Base-by-base conservation (phyloP, 768 basidiomycete species). In the Mrakia blollopis region DNA sequence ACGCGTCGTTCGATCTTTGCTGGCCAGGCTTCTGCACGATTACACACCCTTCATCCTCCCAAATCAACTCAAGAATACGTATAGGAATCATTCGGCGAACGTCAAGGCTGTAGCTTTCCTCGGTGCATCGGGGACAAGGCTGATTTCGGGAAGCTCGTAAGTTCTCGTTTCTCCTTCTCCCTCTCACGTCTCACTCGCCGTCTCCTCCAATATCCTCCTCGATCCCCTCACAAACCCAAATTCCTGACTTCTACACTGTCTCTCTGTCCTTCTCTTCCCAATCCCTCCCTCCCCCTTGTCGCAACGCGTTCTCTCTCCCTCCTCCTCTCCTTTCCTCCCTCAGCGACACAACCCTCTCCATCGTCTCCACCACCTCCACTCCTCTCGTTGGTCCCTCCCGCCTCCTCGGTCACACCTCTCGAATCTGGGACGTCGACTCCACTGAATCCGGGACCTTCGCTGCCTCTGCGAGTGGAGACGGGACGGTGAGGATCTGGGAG, bases 311-410 rank as follows among this genome's bases (percentile, higher is more conserved):
- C 1, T 18, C 13, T 50, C 47, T 18, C n/a, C 25, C 18, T 9
- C 25, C 23, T 9, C 25, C 57, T 57, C 25, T 8, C 57, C 18
- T 0, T 21, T n/a, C 28, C 4, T 25, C n/a, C 57, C 80, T 10
- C 70, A 83, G 82, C 78, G 83, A 83, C 73, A 76, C 78, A 5
- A 83, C 83, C 3, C 75, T 83, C 7, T 79, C 80, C 16, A 81
- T 83, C 73, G 80, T 80, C 61, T 80, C 80, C 3, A 80, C 80
- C 6, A 37, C 73, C 28, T 60, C 72, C 23, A 37, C 61, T 10
- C 77, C 77, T 18, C 80, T 79, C 4, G 18, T 39, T 14, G 63
- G 76, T 16, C 77, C 63, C 32, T 79, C 80, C 63, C 72, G 76
- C 14, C 77, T 83, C 25, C 63, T 67, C 4, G 82, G 83, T 2